Evolutionary conservation across 192 early-diverging fungal species (phyloP), one percentile per base, ranked within the genome.

Genomic region (Mortierella alpina): DNA sequence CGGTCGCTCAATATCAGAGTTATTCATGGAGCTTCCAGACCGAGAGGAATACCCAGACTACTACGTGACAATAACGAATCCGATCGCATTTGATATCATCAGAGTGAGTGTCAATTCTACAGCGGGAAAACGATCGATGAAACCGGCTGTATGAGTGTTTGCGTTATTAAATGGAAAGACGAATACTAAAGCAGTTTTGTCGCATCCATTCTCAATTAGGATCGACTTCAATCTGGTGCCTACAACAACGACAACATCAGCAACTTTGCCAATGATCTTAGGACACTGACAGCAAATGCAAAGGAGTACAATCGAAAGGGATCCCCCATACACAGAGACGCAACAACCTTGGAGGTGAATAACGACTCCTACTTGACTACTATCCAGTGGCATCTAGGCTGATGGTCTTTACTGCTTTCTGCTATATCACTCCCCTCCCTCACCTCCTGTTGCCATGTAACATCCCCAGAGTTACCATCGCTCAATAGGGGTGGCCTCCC

Each of bases 31-130:
- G n/a, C 77, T 96, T 9, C 96, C 96, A 0, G 84, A 88, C 54
- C 78, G 86, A 48, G 83, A 87, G 18, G 89, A 93, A 59, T 99
- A 96, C 75, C 96, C 96, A 0, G 96, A 99, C 62, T 99, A 97
- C 79, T 97, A 80, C 31, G 14, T 68, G 70, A 72, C 65, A 23
- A 80, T 80, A 72, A 49, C 65, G 49, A 71, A 79, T 12, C 75
- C 75, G 4, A 71, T 79, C 40, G 75, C 75, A 15, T 56, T 79
- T 23, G 75, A 79, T 46, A 63, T 79, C 20, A 72, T 79, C 45
- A 66, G 69, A 41, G 75, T 79, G 23, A 70, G 67, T 54, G 46
- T 40, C 18, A n/a, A 59, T 40, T 51, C 50, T 2, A 2, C 50
- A 51, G 13, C n/a, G 1, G 50, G 12, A 51, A 31, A 31, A 31